Conservation (phyloP, 768 basidiomycete genomes). For the Panellus pusillus region DNA sequence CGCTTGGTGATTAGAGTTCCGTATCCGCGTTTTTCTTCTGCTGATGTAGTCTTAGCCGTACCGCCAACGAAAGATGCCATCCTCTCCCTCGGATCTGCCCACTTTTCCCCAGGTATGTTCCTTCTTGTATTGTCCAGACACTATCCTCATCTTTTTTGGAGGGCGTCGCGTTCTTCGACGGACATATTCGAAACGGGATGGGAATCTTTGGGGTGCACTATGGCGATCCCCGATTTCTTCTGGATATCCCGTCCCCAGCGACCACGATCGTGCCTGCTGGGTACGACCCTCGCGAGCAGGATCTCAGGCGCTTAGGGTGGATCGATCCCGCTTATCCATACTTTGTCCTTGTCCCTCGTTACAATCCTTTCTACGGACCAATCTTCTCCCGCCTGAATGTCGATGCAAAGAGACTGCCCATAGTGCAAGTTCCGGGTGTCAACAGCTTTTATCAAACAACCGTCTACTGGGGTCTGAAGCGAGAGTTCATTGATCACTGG, state of each 20-base stretch:
- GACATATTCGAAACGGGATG: conserved; percentile 6
- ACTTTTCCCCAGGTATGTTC: conserved; percentile 7
- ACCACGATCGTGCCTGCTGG: conserved; percentile 7
- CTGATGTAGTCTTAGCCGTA: conserved; percentile 1
- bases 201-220: conserved; percentile 19
- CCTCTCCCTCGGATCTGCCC: background rate
- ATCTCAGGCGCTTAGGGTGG: conserved; percentile 14
- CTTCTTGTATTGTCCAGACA: background rate
- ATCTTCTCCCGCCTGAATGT: conserved; percentile 15
- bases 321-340: conserved; percentile 10
- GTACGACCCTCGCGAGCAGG: background rate
- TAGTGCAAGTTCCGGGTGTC: background rate
- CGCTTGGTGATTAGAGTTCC: conserved; percentile 1
- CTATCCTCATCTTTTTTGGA: background rate
- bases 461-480: conserved; percentile 12
- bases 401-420: conserved; percentile 2
- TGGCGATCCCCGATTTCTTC: conserved; percentile 11
- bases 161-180: conserved; percentile 8
- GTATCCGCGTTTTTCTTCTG: background rate
- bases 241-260: conserved; percentile 8
- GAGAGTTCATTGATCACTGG: conserved; percentile 12
- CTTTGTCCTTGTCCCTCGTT: conserved; percentile 12
- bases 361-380: conserved; percentile 11
- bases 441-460: no score
- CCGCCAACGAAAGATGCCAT: conserved; percentile 8